Evolutionary conservation across 129 eudicot genomes (phyloP).

Genomic region (Artemisia tridentata): DNA sequence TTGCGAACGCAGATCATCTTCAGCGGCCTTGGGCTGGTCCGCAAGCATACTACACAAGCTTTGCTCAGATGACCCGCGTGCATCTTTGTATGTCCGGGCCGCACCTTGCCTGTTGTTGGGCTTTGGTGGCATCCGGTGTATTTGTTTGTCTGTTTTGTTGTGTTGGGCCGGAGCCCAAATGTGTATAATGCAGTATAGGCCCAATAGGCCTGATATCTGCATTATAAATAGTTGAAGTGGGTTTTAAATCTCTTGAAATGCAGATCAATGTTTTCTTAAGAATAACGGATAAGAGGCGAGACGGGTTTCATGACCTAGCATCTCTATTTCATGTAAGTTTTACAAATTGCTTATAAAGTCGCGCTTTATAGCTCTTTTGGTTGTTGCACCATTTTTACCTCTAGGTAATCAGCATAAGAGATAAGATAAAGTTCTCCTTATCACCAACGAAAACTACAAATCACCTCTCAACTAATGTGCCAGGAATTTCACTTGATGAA

Average conservation of each 20-base stretch:
- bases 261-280: conserved; percentile 95
- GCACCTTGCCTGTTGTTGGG: too few species aligned
- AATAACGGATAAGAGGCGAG: conserved; percentile 84
- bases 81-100: too few species aligned
- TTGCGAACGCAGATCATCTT: too few species aligned
- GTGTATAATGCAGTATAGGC: too few species aligned
- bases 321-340: conserved; percentile 88
- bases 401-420: conserved; percentile 94
- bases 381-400: conserved; percentile 2
- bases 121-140: too few species aligned
- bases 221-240: neutral
- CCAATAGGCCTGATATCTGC: too few species aligned
- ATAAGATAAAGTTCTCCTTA: conserved; percentile 85
- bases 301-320: conserved; percentile 98
- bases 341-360: conserved; percentile 9
- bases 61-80: too few species aligned
- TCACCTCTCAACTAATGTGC: conserved; percentile 80
- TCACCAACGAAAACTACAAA: conserved; percentile 87
- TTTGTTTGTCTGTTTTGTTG: too few species aligned
- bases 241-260: conserved; percentile 17
- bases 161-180: too few species aligned
- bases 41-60: too few species aligned
- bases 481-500: conserved; percentile 95
- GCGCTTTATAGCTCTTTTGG: conserved; percentile 3
- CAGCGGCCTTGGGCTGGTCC: too few species aligned